These are phyloP conservation scores for Fusarium stilboides DNA, from an alignment of 2,329 filamentous ascomycete genomes.

Conservation along the genomic window DNA sequence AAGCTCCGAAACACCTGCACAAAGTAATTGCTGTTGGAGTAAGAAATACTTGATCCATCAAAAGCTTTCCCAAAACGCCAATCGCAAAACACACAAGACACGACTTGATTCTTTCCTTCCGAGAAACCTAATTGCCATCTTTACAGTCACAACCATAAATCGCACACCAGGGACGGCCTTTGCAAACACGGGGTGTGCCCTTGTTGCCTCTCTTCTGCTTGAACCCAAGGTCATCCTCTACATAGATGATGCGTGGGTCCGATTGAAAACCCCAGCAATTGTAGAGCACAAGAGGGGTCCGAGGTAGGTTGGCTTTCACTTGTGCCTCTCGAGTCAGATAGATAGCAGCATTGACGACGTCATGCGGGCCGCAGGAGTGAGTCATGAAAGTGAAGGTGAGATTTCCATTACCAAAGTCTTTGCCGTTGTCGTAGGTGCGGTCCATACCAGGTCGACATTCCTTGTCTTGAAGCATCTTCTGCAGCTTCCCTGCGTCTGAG, in stretches of 20 bases:
- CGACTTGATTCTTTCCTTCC: too few species aligned
- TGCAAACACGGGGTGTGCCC: neutral
- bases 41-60: too few species aligned
- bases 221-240: neutral
- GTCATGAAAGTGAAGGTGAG: constrained; percentile 23
- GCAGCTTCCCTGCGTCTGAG: neutral
- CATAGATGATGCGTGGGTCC: neutral
- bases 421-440: constrained; percentile 31
- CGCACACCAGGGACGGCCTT: too few species aligned
- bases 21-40: too few species aligned
- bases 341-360: constrained; percentile 14
- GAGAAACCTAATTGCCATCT: too few species aligned
- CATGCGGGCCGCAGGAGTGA: constrained; percentile 8
- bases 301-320: neutral
- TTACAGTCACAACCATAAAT: too few species aligned
- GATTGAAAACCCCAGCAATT: constrained; percentile 17
- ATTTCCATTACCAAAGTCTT: constrained; percentile 36
- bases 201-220: neutral
- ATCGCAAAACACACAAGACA: too few species aligned
- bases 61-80: too few species aligned
- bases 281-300: constrained; percentile 24
- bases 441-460: constrained; percentile 19
- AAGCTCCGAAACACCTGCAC: too few species aligned
- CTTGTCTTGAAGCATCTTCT: constrained; percentile 1
- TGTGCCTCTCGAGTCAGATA: neutral